A percentile compares a stretch with the other conserved stretches of the same genome.
Conservation (phyloP, 495 filamentous ascomycete species). For the Alectoria sarmentosa region DNA sequence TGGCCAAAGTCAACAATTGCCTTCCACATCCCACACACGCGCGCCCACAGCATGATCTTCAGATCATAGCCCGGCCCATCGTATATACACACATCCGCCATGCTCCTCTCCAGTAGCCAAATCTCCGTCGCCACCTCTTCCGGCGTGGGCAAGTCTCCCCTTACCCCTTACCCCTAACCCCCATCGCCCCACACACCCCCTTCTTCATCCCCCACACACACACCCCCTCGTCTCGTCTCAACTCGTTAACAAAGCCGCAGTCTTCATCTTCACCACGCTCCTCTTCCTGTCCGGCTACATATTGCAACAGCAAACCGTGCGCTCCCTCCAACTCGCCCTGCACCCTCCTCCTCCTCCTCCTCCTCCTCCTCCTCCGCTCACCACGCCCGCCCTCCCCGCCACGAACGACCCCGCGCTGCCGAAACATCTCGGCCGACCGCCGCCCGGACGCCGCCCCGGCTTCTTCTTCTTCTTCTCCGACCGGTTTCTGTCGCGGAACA, state of each 20-base stretch:
- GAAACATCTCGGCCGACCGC: slow-evolving; percentile 27
- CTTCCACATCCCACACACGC: background rate
- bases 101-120: slow-evolving; percentile 28
- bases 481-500: slow-evolving; percentile 28
- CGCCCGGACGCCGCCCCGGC: too few relatives aligned
- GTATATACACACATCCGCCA: background rate
- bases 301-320: slow-evolving; percentile 62
- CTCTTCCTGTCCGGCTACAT: slow-evolving; percentile 67
- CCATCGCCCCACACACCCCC: background rate
- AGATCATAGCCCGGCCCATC: background rate
- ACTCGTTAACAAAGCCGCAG: slow-evolving; percentile 11
- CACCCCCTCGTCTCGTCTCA: background rate
- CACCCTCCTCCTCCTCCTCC: slow-evolving; percentile 35
- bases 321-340: slow-evolving; percentile 52
- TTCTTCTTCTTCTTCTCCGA: too few relatives aligned
- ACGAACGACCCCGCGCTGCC: slow-evolving; percentile 21
- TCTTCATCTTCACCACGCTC: slow-evolving; percentile 54
- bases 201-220: background rate
- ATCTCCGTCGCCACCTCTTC: slow-evolving; percentile 29
- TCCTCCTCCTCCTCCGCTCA: slow-evolving; percentile 19
- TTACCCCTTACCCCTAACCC: too few relatives aligned
- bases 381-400: slow-evolving; percentile 15
- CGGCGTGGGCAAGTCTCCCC: slow-evolving; percentile 18
- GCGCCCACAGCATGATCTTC: slow-evolving; percentile 1
- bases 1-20: background rate